A percentile compares a stretch with the other conserved stretches of the same genome.
Conservation (phyloP, 1,284 basidiomycete species). For the Cutaneotrichosporon sp. region DNA sequence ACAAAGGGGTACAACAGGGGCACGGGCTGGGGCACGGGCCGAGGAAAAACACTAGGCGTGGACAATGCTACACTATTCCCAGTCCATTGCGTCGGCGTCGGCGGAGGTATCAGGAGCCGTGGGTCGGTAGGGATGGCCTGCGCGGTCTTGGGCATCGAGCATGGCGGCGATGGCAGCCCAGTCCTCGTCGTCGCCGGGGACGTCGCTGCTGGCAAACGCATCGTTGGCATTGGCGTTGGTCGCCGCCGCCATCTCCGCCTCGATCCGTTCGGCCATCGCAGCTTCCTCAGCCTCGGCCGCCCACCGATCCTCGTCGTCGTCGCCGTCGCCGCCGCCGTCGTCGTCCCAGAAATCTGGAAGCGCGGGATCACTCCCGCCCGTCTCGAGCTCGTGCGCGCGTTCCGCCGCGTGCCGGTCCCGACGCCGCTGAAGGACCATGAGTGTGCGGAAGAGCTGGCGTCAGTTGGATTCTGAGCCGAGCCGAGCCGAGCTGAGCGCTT, state of each 20-base stretch:
- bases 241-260: constrained; percentile 12
- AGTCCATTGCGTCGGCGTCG: constrained; percentile 13
- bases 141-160: background rate
- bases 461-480: background rate
- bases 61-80: constrained; percentile 2
- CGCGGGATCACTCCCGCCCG: constrained; percentile 33
- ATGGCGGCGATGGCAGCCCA: constrained; percentile 11
- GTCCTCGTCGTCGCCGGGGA: constrained; percentile 7
- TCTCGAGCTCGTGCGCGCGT: constrained; percentile 32
- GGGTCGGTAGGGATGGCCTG: too few species aligned
- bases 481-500: too few species aligned
- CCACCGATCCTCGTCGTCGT: constrained; percentile 29
- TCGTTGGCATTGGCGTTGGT: too few species aligned
- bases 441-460: constrained; percentile 40
- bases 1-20: background rate
- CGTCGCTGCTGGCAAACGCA: too few species aligned
- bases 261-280: background rate
- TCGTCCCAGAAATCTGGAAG: constrained; percentile 41
- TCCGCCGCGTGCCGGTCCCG: constrained; percentile 28
- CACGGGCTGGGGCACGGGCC: too few species aligned
- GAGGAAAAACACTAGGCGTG: too few species aligned
- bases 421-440: constrained; percentile 36
- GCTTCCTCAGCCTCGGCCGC: constrained; percentile 23
- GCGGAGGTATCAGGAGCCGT: too few species aligned
- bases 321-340: constrained; percentile 21